Percentiles rank a stretch among this genome's conserved stretches.
phyloP scores from a whole-genome alignment of 2,329 filamentous ascomycete genomes.

The Xylariaceae sp. region DNA sequence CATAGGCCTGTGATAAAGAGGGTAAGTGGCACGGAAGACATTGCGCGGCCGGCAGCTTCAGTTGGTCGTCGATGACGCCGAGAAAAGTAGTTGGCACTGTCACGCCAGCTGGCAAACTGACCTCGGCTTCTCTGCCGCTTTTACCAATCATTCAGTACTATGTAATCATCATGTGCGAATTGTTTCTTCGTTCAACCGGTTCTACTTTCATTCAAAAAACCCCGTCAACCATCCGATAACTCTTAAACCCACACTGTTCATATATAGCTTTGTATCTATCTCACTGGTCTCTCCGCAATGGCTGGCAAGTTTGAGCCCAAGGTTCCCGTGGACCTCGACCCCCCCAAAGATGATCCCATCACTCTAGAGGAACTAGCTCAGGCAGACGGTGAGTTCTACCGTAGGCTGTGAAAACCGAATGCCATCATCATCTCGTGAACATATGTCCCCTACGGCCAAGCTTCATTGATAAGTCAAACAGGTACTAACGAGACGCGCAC shows the following conservation, averaged over 20 bases:
- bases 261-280: conserved; percentile 4
- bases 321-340: conserved; percentile 66
- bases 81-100: conserved; percentile 2
- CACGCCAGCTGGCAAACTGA: background rate
- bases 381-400: conserved; percentile 66
- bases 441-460: background rate
- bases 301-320: conserved; percentile 74
- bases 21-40: no score
- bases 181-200: no score
- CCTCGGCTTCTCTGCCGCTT: conserved; percentile 1
- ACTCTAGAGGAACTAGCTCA: conserved; percentile 72
- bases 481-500: conserved; percentile 1
- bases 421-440: background rate
- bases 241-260: background rate
- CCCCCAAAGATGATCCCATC: conserved; percentile 86
- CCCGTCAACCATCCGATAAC: background rate
- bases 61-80: conserved; percentile 1
- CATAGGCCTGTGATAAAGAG: background rate
- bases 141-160: no score
- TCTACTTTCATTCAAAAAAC: background rate
- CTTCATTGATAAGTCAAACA: background rate
- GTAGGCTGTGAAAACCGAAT: background rate
- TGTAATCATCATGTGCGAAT: no score
- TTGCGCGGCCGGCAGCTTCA: no score
- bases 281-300: conserved; percentile 39